Evolutionary conservation across 2,329 filamentous ascomycete genomes (phyloP), one percentile per base, ranked within the genome.

Genomic region (Colletotrichum sansevieriae): DNA sequence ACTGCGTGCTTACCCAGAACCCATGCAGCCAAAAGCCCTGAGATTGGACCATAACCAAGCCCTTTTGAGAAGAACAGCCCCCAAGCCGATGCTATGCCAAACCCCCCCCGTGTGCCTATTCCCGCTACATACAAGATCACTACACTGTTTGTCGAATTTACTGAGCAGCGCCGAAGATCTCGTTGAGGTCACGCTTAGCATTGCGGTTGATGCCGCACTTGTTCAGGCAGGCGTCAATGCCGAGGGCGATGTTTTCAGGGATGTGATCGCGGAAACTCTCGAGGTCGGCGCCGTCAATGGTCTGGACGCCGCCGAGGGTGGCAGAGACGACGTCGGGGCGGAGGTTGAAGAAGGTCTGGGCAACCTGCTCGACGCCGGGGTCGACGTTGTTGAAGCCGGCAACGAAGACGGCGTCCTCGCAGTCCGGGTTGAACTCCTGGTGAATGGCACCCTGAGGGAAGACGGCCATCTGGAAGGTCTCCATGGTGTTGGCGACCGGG

Each of bases 361-460:
- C 82, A 39, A 82, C 75, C 67, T 83, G 80, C 60, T 80, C 78
- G 4, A 82, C 78, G 39, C 84, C 84, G 3, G 83, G 82, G 70
- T 86, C 84, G 59, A 81, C 78, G 15, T 75, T 75, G 63, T 80
- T 80, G 74, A 86, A 86, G 4, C 78, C 79, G 6, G 84, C 84
- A 6, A 86, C 81, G 71, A 86, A 86, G 7, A 83, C 79, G 20
- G 84, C 78, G 18, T 81, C 77, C 46, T 79, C 77, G 73, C 85
- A 86, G 65, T 83, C 79, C 2, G 84, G 83, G 74, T 87, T 87
- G 74, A 83, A 85, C 70, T 86, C 82, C 2, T 82, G 81, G 72
- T 87, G 85, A 10, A 85, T 77, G 3, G 81, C 79, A 5, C 85
- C 85, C 71, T 83, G 79, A 2, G 83, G 84, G 74, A 87, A 85